phyloP scores from a whole-genome alignment of 345 rosid species.

The Noccaea bulbosa region DNA sequence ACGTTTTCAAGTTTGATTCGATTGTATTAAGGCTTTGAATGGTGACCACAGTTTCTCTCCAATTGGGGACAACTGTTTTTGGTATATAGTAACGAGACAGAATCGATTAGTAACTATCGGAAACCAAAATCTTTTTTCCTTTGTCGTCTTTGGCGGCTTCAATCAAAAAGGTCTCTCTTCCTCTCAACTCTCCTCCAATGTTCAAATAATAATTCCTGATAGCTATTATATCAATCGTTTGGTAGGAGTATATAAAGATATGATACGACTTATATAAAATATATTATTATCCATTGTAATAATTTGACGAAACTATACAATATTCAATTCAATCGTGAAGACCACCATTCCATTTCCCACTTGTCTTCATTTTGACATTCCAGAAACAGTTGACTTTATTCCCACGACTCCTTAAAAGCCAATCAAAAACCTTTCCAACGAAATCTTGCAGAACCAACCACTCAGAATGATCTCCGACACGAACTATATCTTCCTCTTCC shows the following conservation, averaged over 20 bases:
- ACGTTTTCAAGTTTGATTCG: not conserved
- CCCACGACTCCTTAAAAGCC: not conserved
- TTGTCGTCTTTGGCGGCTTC: conserved; percentile 30
- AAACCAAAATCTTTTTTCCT: not conserved
- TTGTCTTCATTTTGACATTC: conserved; percentile 26
- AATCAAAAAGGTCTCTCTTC: conserved; percentile 4
- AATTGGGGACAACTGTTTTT: too few species aligned
- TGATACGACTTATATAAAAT: not conserved
- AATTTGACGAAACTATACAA: not conserved
- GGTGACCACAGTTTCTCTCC: not conserved
- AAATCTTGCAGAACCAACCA: not conserved
- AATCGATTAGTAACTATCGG: not conserved
- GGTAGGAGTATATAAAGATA: not conserved
- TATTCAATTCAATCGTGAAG: conserved; percentile 17
- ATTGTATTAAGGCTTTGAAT: not conserved
- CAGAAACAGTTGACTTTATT: conserved; percentile 25
- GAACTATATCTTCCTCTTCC: not conserved
- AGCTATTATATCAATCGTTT: not conserved
- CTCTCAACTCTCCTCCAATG: not conserved
- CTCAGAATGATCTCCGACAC: conserved; percentile 18
- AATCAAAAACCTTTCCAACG: not conserved
- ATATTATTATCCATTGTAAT: not conserved
- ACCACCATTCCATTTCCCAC: conserved; percentile 9
- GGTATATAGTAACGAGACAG: not conserved
- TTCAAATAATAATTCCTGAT: not conserved